Evolutionary conservation across 805 yeast genomes (phyloP), one percentile per base, ranked within the genome.

Genomic region (Cyberlindnera galapagoensis): DNA sequence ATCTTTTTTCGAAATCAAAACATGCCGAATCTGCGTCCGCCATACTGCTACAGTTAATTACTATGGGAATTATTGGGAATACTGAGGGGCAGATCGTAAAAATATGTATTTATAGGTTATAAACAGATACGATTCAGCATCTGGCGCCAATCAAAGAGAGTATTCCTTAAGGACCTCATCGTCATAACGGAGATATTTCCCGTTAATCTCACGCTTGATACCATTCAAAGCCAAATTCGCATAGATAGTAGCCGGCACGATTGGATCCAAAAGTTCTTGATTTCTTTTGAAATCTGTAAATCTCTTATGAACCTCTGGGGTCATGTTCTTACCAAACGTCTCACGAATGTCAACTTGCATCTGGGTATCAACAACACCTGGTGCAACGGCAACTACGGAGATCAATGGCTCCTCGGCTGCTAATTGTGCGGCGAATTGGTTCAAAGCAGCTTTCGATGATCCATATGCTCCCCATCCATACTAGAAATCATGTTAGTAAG

Each of bases 401-500:
- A 86, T 59, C 0, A 60, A 65, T 2, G 66, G 60, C 51, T 82
- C 87, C 48, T 87, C 96, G 6, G 60, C 63, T 1, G 84, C 80
- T 11, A 90, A 54, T 10, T 83, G 74, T 28, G 60, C 51, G 6
- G 84, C 76, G 32, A 86, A 69, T 47, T 80, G 87, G 55, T 90
- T 87, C 31, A 90, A 52, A 0, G 97, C 95, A 0, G 97, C 96
- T 56, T 90, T 90, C 6, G 95, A 78, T 5, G 88, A 63, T 1
- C 96, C 95, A 49, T 90, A 90, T 5, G 95, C 94, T 12, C 81
- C 80, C 97, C 97, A 90, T 1, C 86, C 92, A 40, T 65, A 46
- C 31, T 28, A 21, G 13, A 9, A 63, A 62, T 11, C n/a, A n/a
- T n/a, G 26, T 47, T 14, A 47, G 16, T 15, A 16, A n/a, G n/a